These are phyloP conservation scores for Epichloe festucae DNA, from an alignment of 2,329 filamentous ascomycete species.

Conservation along the genomic window DNA sequence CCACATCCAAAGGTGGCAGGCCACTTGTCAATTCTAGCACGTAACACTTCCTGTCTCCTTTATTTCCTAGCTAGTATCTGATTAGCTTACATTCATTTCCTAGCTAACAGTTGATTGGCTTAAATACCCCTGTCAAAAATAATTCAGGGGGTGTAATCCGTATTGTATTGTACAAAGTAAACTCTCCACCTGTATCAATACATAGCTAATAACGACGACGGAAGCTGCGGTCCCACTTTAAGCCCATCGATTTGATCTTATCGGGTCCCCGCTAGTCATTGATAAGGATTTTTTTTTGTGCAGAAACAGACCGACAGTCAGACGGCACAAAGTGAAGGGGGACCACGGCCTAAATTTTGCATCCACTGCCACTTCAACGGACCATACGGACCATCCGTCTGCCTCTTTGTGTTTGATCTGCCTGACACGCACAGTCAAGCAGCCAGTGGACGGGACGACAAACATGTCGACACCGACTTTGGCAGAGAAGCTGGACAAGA, in stretches of 20 bases:
- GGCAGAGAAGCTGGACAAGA: constrained; percentile 91
- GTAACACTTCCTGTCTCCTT: too few relatives aligned
- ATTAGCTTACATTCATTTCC: too few relatives aligned
- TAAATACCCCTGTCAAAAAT: too few relatives aligned
- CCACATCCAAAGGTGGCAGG: too few relatives aligned
- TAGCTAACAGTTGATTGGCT: too few relatives aligned
- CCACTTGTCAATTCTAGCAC: too few relatives aligned
- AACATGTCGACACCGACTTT: constrained; percentile 37
- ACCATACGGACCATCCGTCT: not conserved
- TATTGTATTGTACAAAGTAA: too few relatives aligned
- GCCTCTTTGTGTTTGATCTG: not conserved
- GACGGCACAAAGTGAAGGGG: not conserved
- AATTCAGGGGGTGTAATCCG: too few relatives aligned
- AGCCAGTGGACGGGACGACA: constrained; percentile 12
- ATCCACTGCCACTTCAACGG: not conserved
- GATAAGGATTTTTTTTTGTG: constrained; percentile 15
- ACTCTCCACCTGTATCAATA: too few relatives aligned
- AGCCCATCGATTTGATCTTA: constrained; percentile 5
- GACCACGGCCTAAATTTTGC: constrained; percentile 2
- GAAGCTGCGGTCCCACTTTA: too few relatives aligned
- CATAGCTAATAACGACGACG: too few relatives aligned
- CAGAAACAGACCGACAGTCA: not conserved
- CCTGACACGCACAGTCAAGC: not conserved
- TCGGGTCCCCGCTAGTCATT: constrained; percentile 7
- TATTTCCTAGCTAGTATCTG: too few relatives aligned